These are phyloP conservation scores for Picochlorum sp. DNA, from an alignment of 139 green algal species.

Conservation along the genomic window DNA sequence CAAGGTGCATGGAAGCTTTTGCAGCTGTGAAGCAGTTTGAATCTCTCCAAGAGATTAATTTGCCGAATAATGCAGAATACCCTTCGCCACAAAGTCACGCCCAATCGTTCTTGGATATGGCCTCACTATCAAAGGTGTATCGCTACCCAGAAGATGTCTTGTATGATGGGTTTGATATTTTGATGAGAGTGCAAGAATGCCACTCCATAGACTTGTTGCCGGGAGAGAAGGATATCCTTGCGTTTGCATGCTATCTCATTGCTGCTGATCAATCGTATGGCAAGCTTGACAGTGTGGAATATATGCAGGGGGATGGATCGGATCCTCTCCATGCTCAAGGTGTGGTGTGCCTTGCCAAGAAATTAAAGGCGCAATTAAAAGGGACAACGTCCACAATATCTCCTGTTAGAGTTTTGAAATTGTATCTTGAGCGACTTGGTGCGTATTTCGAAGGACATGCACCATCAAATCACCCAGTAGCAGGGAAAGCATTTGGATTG, in stretches of 20 bases:
- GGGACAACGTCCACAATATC: conserved; percentile 25
- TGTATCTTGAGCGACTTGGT: conserved; percentile 71
- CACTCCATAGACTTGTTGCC: conserved; percentile 6
- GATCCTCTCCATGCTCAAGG: no score
- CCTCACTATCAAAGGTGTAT: neutral
- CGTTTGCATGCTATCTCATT: no score
- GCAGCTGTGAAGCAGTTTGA: conserved; percentile 58
- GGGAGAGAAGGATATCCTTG: neutral
- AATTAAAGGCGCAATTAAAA: conserved; percentile 10
- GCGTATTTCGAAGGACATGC: conserved; percentile 7
- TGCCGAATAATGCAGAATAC: conserved; percentile 1
- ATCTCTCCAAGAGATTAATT: conserved; percentile 12
- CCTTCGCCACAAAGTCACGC: conserved; percentile 2
- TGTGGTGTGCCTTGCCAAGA: no score
- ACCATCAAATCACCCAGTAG: neutral
- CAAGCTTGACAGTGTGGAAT: no score
- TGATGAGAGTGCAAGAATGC: conserved; percentile 22
- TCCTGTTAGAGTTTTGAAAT: conserved; percentile 43
- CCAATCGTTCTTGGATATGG: neutral
- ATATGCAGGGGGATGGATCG: no score
- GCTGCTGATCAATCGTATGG: conserved; percentile 7
- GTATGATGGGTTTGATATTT: conserved; percentile 50
- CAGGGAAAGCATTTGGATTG: conserved; percentile 25
- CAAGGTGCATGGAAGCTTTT: conserved; percentile 62
- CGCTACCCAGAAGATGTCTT: conserved; percentile 34